phyloP scores from a whole-genome alignment of 2,329 filamentous ascomycete species.

The Raffaelea ambrosiae region DNA sequence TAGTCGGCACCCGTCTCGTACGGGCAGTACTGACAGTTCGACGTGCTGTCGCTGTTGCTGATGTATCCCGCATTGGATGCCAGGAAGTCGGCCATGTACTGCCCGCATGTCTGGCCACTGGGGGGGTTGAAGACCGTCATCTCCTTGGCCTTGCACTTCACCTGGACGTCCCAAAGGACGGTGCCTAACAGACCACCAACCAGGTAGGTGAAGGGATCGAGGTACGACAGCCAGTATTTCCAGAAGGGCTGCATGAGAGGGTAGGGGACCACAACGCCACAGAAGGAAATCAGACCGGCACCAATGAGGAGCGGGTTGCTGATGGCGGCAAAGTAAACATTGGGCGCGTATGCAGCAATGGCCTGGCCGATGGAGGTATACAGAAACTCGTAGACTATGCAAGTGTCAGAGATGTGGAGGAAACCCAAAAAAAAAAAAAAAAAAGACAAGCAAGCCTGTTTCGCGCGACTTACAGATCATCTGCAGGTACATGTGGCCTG shows the following conservation, averaged over 20 bases:
- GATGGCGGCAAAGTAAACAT: constrained; percentile 49
- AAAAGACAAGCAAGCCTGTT: too few relatives aligned
- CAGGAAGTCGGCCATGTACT: constrained; percentile 49
- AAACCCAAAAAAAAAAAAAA: neutral
- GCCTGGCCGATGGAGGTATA: constrained; percentile 55
- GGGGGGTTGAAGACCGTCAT: constrained; percentile 44
- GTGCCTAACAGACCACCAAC: constrained; percentile 49
- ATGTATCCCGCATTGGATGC: constrained; percentile 33
- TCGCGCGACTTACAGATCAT: constrained; percentile 32
- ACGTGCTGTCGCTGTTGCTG: constrained; percentile 53
- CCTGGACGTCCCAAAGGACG: constrained; percentile 33
- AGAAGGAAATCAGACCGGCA: constrained; percentile 56
- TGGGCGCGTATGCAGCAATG: constrained; percentile 54
- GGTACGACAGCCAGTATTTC: constrained; percentile 55
- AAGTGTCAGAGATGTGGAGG: neutral
- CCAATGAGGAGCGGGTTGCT: constrained; percentile 48
- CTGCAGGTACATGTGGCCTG: constrained; percentile 20
- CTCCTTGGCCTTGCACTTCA: constrained; percentile 39
- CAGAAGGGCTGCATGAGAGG: constrained; percentile 55
- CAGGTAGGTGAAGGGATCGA: constrained; percentile 55
- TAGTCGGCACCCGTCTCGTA: constrained; percentile 52
- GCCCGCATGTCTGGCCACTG: constrained; percentile 41
- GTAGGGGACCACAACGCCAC: constrained; percentile 66
- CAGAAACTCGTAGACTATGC: constrained; percentile 44
- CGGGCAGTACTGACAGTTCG: constrained; percentile 49